Percentiles rank a stretch among this genome's conserved stretches.
Evolutionary conservation across 345 rosid species (phyloP).

Genomic region (Populus ilicifolia): DNA sequence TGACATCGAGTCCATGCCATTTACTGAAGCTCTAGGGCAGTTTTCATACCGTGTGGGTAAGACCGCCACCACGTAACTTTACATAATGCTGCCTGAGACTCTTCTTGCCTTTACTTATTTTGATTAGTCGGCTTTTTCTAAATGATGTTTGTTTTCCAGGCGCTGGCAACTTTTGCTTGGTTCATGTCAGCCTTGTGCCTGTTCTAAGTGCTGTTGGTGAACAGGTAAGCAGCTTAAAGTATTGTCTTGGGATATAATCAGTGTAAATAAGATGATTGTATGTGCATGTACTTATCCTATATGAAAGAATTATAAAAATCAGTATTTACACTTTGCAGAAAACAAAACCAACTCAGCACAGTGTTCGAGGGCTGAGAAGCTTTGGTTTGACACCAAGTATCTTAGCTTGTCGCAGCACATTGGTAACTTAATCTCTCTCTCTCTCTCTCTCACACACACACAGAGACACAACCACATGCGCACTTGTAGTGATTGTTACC

Average conservation of each 20-base stretch:
- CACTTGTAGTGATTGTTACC: neutral
- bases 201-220: constrained; percentile 95
- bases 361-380: constrained; percentile 80
- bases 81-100: neutral
- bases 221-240: constrained; percentile 47
- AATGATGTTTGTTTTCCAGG: constrained; percentile 43
- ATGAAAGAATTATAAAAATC: neutral
- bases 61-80: constrained; percentile 8
- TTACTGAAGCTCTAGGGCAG: constrained; percentile 95
- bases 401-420: constrained; percentile 90
- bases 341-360: constrained; percentile 98
- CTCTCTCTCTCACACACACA: neutral
- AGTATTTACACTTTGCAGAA: constrained; percentile 42
- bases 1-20: constrained; percentile 98
- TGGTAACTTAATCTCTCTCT: constrained; percentile 32
- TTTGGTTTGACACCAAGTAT: constrained; percentile 86
- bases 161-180: constrained; percentile 77
- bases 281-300: neutral
- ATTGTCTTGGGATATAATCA: neutral
- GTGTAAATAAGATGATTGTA: neutral
- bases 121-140: neutral
- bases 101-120: neutral
- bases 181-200: constrained; percentile 99
- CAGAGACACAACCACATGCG: neutral
- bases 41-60: constrained; percentile 93